Percentiles rank a stretch among this genome's conserved stretches.
phyloP scores from a whole-genome alignment of 345 rosid species.

The Syzygium grande region DNA sequence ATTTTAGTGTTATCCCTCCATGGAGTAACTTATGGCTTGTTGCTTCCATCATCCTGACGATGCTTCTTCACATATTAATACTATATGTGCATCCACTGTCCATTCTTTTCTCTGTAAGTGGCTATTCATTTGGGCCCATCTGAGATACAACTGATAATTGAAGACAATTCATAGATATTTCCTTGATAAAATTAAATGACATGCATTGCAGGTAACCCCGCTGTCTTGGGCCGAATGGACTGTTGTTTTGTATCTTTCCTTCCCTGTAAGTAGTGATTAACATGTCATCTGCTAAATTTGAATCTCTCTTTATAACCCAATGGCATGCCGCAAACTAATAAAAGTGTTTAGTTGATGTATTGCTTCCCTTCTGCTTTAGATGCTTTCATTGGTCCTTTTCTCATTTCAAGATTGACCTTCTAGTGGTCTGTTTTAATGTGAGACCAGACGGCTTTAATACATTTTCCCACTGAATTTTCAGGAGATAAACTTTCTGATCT shows the following conservation, averaged over 20 bases:
- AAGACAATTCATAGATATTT: background rate
- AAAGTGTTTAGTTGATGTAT: background rate
- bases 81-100: conserved; percentile 82
- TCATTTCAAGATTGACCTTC: background rate
- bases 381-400: background rate
- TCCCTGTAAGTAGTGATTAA: conserved; percentile 54
- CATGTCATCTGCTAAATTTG: background rate
- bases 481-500: background rate
- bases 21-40: conserved; percentile 99
- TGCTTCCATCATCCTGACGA: conserved; percentile 80
- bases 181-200: conserved; percentile 5
- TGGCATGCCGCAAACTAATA: background rate
- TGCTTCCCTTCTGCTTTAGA: background rate
- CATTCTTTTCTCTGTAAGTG: conserved; percentile 89
- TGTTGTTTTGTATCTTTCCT: conserved; percentile 78
- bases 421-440: background rate
- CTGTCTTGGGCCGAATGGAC: conserved; percentile 94
- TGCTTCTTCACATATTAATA: conserved; percentile 81
- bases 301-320: background rate
- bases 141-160: background rate
- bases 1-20: conserved; percentile 80
- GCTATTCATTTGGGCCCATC: conserved; percentile 3
- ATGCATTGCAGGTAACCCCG: conserved; percentile 69
- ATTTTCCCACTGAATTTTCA: background rate
- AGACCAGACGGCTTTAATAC: background rate